Percentiles rank a stretch among this genome's conserved stretches.
phyloP scores from a whole-genome alignment of 148 eudicot genomes.

The Rhododendron ovatum region DNA sequence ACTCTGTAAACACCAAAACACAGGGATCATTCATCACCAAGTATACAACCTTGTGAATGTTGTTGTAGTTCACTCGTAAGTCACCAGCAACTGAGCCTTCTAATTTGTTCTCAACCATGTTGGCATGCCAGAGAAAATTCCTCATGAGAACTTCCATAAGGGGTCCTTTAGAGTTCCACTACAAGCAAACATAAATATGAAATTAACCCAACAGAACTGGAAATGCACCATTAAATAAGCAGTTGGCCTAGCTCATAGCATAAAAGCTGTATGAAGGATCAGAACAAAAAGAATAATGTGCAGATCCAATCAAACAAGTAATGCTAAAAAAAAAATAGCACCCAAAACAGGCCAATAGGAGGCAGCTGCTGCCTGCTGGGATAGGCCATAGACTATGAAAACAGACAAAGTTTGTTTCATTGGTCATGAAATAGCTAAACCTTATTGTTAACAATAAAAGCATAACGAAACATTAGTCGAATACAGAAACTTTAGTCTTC shows the following conservation, averaged over 20 bases:
- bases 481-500: not conserved
- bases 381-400: not conserved
- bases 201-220: not conserved
- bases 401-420: not conserved
- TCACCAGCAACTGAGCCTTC: constrained; percentile 48
- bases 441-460: not conserved
- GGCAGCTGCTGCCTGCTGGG: not conserved
- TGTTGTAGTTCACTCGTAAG: constrained; percentile 77
- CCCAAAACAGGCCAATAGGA: not conserved
- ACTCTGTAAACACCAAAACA: not conserved
- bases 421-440: not conserved
- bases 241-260: not conserved
- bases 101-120: constrained; percentile 32
- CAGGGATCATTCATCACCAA: not conserved
- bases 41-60: constrained; percentile 85
- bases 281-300: not conserved
- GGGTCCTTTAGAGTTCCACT: constrained; percentile 87
- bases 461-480: not conserved
- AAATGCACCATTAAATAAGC: not conserved
- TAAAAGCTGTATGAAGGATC: not conserved
- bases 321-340: not conserved
- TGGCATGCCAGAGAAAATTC: constrained; percentile 33
- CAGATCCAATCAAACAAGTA: not conserved
- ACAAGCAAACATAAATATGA: constrained; percentile 14
- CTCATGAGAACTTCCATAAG: constrained; percentile 58